A percentile compares a stretch with the other conserved stretches of the same genome.
Conservation (phyloP, 1,284 basidiomycete genomes). For the Cutaneotrichosporon spelunceum region DNA sequence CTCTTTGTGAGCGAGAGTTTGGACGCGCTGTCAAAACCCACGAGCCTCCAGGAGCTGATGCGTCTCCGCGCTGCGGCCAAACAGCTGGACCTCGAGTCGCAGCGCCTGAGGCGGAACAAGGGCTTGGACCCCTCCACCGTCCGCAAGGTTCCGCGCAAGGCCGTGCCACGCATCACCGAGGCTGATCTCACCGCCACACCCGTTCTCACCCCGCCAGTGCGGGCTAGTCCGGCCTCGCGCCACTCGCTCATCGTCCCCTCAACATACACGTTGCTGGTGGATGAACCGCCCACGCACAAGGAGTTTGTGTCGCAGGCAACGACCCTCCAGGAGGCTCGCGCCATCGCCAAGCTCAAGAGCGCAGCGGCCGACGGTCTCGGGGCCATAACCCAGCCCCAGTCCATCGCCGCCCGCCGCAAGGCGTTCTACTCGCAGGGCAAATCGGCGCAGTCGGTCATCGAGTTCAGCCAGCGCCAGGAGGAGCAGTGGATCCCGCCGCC, state of each 20-base stretch:
- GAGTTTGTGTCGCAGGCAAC: background rate
- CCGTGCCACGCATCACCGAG: conserved; percentile 29
- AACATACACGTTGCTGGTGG: background rate
- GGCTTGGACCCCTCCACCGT: conserved; percentile 16
- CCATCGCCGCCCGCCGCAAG: conserved; percentile 11
- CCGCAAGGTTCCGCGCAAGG: conserved; percentile 30
- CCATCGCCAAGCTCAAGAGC: background rate
- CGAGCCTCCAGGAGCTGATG: conserved; percentile 31
- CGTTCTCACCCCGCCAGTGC: too few relatives aligned
- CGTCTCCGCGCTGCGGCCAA: conserved; percentile 26
- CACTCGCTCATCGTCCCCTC: conserved; percentile 13
- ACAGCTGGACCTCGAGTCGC: conserved; percentile 30
- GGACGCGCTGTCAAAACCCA: conserved; percentile 28
- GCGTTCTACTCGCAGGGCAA: conserved; percentile 28
- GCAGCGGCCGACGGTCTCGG: background rate
- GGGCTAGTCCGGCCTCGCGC: conserved; percentile 14
- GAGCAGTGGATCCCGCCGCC: conserved; percentile 2
- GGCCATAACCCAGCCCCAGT: background rate
- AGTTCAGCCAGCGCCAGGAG: conserved; percentile 15
- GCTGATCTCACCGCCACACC: conserved; percentile 14
- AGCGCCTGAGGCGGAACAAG: conserved; percentile 19
- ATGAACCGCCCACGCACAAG: background rate
- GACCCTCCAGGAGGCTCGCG: background rate
- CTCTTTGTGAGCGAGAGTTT: conserved; percentile 28
- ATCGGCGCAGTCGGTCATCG: conserved; percentile 29